Conservation (phyloP, 148 eudicot genomes). For the Nepenthes mirabilis region DNA sequence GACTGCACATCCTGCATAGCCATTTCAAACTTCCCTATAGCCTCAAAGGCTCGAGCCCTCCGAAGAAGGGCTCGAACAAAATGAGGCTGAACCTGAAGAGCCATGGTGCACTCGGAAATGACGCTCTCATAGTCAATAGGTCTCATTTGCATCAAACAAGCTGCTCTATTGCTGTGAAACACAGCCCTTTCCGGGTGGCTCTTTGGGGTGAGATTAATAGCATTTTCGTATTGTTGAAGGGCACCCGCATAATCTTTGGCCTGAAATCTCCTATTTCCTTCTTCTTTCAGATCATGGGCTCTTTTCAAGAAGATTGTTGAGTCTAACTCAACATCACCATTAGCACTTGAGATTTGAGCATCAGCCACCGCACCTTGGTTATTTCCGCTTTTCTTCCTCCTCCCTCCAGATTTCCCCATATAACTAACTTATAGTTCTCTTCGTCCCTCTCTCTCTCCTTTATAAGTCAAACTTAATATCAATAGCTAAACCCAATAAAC, state of each 20-base stretch:
- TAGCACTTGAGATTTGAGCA: constrained; percentile 22
- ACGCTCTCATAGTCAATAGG: constrained; percentile 72
- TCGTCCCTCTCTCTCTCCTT: too few species aligned
- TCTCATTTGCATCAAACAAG: constrained; percentile 97
- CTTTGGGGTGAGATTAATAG: constrained; percentile 70
- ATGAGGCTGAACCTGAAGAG: constrained; percentile 75
- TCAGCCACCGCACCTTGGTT: constrained; percentile 24
- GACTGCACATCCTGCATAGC: constrained; percentile 67
- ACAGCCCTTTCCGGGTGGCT: constrained; percentile 76
- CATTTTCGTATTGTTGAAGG: constrained; percentile 69
- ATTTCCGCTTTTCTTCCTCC: constrained; percentile 56
- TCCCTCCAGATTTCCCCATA: constrained; percentile 96
- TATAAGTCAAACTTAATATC: too few species aligned
- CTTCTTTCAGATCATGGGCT: constrained; percentile 89
- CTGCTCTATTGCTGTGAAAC: constrained; percentile 85
- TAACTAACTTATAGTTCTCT: not conserved
- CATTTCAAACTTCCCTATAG: constrained; percentile 65
- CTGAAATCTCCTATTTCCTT: constrained; percentile 70
- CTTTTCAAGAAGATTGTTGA: constrained; percentile 55
- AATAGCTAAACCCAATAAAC: too few species aligned
- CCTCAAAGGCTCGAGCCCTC: constrained; percentile 82
- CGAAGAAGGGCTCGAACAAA: constrained; percentile 67
- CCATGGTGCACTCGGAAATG: constrained; percentile 64
- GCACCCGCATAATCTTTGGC: constrained; percentile 66
- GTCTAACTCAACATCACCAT: constrained; percentile 44